Evolutionary conservation across 1,284 basidiomycete genomes (phyloP).

Genomic region (Ganoderma lingzhi): DNA sequence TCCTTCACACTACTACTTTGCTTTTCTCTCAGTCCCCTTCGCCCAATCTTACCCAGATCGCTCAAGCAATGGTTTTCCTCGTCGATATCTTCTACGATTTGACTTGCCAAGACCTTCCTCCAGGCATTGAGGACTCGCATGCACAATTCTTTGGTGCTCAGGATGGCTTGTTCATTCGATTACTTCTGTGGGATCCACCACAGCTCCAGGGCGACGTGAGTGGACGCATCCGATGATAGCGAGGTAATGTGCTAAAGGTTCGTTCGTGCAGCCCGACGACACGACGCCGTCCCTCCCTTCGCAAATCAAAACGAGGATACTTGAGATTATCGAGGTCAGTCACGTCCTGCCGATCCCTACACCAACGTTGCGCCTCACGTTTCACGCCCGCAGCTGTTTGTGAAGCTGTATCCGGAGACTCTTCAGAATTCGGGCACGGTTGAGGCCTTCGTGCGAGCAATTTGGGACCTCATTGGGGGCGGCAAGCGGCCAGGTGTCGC

Average conservation of each 20-base stretch:
- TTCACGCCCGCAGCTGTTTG: constrained; percentile 73
- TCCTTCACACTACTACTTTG: constrained; percentile 68
- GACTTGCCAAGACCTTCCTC: constrained; percentile 94
- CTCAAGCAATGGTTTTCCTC: constrained; percentile 81
- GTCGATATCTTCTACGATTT: constrained; percentile 95
- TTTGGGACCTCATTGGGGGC: constrained; percentile 89
- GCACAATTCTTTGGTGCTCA: constrained; percentile 79
- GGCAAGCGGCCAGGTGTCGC: constrained; percentile 74
- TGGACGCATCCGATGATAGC: constrained; percentile 22
- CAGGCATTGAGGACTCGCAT: constrained; percentile 92
- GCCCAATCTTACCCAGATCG: constrained; percentile 58
- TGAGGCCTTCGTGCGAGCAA: constrained; percentile 86
- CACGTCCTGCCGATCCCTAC: constrained; percentile 10
- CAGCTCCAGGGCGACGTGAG: constrained; percentile 78
- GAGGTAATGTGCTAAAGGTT: constrained; percentile 7
- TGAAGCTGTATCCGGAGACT: constrained; percentile 92
- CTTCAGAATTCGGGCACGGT: constrained; percentile 77
- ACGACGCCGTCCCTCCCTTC: constrained; percentile 83
- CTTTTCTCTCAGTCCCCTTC: constrained; percentile 55
- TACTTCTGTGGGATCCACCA: constrained; percentile 81
- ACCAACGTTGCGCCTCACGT: background rate
- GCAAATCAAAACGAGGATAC: constrained; percentile 88
- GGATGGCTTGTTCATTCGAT: constrained; percentile 78
- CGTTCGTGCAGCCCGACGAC: constrained; percentile 77
- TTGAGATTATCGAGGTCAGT: constrained; percentile 87